phyloP scores from a whole-genome alignment of 768 basidiomycete genomes.

The Exsudoporus frostii region DNA sequence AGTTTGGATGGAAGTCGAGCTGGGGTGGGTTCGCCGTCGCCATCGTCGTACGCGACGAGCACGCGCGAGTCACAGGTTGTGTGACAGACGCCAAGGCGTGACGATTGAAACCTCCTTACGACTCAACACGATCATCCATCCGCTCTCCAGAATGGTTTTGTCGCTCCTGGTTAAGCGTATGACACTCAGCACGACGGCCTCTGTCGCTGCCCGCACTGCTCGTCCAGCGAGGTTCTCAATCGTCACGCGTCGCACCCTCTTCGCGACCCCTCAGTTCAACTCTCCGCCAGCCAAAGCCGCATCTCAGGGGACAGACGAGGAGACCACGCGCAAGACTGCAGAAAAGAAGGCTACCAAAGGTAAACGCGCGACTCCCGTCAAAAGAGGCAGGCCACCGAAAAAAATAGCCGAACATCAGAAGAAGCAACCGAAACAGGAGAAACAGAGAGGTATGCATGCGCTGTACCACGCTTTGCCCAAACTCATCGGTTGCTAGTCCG shows the following conservation, averaged over 20 bases:
- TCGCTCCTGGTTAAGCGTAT: constrained; percentile 16
- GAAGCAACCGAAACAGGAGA: neutral
- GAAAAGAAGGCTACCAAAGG: neutral
- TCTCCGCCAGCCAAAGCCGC: constrained; percentile 5
- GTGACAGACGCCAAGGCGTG: constrained; percentile 20
- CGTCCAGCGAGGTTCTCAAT: neutral
- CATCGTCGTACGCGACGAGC: neutral
- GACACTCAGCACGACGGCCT: neutral
- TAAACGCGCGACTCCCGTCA: constrained; percentile 1
- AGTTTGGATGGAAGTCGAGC: no score
- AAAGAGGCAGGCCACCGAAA: constrained; percentile 7
- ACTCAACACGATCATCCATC: neutral
- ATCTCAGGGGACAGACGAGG: neutral
- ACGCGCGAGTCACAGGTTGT: constrained; percentile 5
- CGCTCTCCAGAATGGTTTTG: constrained; percentile 5
- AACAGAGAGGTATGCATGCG: constrained; percentile 13
- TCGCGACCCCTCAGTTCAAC: constrained; percentile 18
- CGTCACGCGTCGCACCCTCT: constrained; percentile 26
- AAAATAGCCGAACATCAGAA: neutral
- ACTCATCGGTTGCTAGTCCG: constrained; percentile 15
- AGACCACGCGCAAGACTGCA: neutral
- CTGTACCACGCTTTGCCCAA: neutral
- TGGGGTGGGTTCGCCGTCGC: neutral
- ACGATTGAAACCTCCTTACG: neutral
- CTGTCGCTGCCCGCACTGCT: neutral